phyloP scores from a whole-genome alignment of 75 land plant species.

The Pinus taeda region DNA sequence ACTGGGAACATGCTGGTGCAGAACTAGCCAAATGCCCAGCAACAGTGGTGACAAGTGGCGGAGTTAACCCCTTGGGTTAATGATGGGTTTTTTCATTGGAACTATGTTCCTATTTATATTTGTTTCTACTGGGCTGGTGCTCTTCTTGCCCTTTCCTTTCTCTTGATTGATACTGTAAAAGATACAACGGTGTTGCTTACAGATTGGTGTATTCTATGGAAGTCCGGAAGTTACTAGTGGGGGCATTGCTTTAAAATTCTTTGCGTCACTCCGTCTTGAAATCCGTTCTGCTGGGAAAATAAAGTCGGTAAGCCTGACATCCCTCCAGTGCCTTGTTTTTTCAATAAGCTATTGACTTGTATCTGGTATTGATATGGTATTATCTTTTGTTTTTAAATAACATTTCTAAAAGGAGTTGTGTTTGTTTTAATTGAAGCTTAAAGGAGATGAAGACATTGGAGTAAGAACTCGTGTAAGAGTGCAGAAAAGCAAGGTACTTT shows the following conservation, averaged over 20 bases:
- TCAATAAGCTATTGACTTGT: not conserved
- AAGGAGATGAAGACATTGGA: slow-evolving; percentile 95
- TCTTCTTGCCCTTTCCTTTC: not conserved
- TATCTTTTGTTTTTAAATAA: not conserved
- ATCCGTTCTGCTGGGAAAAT: slow-evolving; percentile 87
- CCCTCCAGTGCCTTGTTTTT: not conserved
- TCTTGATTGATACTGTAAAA: slow-evolving; percentile 7
- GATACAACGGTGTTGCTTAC: not conserved
- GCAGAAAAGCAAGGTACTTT: slow-evolving; percentile 88
- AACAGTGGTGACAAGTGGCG: no score
- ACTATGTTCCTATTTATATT: no score
- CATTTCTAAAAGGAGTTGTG: not conserved
- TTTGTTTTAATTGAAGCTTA: slow-evolving; percentile 27
- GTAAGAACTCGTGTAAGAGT: slow-evolving; percentile 87
- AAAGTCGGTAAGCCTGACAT: slow-evolving; percentile 70
- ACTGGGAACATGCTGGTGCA: no score
- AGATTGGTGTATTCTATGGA: slow-evolving; percentile 96
- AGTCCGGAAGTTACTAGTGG: slow-evolving; percentile 99
- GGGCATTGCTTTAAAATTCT: slow-evolving; percentile 96
- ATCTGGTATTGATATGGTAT: not conserved
- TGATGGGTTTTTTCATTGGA: no score
- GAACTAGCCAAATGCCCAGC: no score
- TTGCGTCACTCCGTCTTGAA: slow-evolving; percentile 94
- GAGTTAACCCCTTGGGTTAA: no score
- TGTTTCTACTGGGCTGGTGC: not conserved